Base-by-base conservation (phyloP, 306 rosid genomes). In the Crotalaria pallida region DNA sequence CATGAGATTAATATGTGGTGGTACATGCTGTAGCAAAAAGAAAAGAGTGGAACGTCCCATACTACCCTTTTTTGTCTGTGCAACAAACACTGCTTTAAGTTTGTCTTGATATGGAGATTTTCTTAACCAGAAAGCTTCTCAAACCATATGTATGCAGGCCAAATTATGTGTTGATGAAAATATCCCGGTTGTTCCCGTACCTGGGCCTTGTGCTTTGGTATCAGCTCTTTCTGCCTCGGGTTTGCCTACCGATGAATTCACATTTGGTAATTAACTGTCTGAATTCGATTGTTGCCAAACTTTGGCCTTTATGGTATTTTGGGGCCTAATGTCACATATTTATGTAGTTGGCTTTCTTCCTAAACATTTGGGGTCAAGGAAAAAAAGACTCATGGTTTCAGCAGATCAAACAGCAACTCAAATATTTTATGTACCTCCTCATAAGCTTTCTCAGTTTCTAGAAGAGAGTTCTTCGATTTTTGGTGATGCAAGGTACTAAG, bases 211-310 rank as follows among this genome's bases (percentile, higher is more conserved):
- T 16, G 99, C 99, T 77, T 84, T 94, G 43, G 87, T 88, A 41
- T 86, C 99, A 9, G 97, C 99, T 41, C 92, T 87, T 70, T 88
- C 97, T 67, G 96, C 96, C 49, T 91, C 99, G 1, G 99, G 92
- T 57, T 76, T 94, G 66, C 77, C 85, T 29, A 91, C 96, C 2
- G 84, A 88, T 65, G 96, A 87, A 79, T 91, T 91, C 71, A 81
- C 88, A 29, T 94, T 91, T 80, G 97, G 99, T 94, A 83, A 78
- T 72, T 48, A 63, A 33, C 40, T 51, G 34, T 17, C 56, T 69
- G 34, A 76, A 60, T 40, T 38, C 13, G 1, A 16, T 73, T 57
- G 21, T 19, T 15, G 47, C 31, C 8, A 22, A 64, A 29, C 4
- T 38, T 36, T 29, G 26, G 21, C 61, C 23, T 76, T 67, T 48